Evolutionary conservation across 2,329 filamentous ascomycete genomes (phyloP).

Genomic region (Ambrosiella cleistominuta): DNA sequence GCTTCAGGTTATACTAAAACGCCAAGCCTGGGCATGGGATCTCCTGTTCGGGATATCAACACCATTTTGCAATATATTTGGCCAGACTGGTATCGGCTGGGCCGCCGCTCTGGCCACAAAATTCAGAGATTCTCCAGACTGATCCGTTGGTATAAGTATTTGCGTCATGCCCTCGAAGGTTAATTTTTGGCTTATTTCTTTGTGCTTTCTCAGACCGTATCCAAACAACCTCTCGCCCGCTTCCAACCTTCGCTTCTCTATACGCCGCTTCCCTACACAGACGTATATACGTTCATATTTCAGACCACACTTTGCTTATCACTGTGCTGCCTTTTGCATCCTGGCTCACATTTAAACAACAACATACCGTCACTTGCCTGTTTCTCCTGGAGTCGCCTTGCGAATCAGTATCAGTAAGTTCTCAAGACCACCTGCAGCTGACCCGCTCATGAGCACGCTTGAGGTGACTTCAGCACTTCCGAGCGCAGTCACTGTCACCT

Average conservation of each 20-base stretch:
- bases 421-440: neutral
- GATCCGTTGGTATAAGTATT: neutral
- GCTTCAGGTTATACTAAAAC: neutral
- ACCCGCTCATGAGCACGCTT: neutral
- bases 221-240: conserved; percentile 3
- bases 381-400: neutral
- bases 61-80: neutral
- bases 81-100: neutral
- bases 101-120: neutral
- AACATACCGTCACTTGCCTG: neutral
- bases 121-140: neutral
- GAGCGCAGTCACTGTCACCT: neutral
- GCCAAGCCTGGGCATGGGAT: conserved; percentile 1
- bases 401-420: conserved; percentile 6
- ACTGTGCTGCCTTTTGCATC: neutral
- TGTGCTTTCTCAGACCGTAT: conserved; percentile 2
- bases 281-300: neutral
- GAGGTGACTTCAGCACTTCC: neutral
- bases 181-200: neutral
- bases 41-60: neutral
- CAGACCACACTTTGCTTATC: neutral
- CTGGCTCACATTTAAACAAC: neutral
- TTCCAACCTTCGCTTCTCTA: neutral
- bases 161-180: neutral
- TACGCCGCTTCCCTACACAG: neutral